phyloP scores from a whole-genome alignment of 306 rosid genomes.

The Cucumis hystrix region DNA sequence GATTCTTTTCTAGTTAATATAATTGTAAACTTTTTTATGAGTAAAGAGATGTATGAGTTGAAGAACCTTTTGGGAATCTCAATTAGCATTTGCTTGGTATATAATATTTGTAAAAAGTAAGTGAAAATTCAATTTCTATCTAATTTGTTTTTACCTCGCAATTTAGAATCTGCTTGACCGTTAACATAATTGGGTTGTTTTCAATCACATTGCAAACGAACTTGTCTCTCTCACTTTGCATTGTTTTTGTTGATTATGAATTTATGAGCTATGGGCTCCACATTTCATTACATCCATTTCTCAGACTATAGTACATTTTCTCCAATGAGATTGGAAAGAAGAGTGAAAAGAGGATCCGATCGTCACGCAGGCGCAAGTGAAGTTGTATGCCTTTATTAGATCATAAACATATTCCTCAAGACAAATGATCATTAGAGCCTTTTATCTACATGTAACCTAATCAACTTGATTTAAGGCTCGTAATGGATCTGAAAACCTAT shows the following conservation, averaged over 20 bases:
- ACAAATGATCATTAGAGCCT: conserved; percentile 27
- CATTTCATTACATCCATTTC: no score
- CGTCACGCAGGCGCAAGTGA: no score
- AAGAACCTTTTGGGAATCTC: neutral
- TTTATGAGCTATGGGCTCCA: no score
- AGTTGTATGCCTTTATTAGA: neutral
- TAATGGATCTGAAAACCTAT: conserved; percentile 9
- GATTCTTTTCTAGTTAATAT: neutral
- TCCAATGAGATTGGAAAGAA: no score
- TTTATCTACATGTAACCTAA: conserved; percentile 32
- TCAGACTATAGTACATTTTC: no score
- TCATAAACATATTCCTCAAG: conserved; percentile 8
- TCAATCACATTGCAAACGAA: no score
- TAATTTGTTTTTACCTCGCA: neutral
- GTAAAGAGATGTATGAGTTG: neutral
- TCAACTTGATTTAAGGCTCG: conserved; percentile 14
- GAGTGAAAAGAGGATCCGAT: no score
- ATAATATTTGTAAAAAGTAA: neutral
- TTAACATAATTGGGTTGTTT: no score
- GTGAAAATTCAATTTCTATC: neutral
- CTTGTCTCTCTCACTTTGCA: no score
- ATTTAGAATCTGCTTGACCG: no score
- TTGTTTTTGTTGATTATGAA: no score
- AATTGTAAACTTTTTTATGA: neutral
- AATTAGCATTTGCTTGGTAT: neutral